These are phyloP conservation scores for Ampelocalamus luodianensis DNA, from an alignment of 176 grass and related monocot species.

Conservation along the genomic window DNA sequence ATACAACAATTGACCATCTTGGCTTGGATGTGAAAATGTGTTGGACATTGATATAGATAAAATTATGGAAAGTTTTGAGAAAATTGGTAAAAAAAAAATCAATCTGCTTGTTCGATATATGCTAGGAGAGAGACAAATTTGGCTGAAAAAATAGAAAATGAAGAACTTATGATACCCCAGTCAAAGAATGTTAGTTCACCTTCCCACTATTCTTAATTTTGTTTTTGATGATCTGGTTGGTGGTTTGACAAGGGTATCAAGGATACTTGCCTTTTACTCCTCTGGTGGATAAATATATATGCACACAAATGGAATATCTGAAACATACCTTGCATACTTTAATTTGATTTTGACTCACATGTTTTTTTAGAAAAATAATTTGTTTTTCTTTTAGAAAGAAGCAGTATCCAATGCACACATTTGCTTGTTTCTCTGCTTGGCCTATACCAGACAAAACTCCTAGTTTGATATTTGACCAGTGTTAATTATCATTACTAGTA, in stretches of 20 bases:
- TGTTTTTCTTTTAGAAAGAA: not conserved
- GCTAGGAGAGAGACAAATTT: not conserved
- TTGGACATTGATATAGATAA: not conserved
- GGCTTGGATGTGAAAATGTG: not conserved
- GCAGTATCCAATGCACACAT: not conserved
- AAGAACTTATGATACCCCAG: not conserved
- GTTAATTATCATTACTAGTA: not conserved
- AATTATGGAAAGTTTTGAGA: not conserved
- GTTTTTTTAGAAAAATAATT: not conserved
- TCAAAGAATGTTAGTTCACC: not conserved
- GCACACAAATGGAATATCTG: not conserved
- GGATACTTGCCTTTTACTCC: not conserved
- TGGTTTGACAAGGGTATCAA: slow-evolving; percentile 1
- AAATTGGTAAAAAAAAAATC: not conserved
- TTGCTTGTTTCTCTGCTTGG: not conserved
- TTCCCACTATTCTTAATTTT: not conserved
- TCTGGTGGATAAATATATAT: not conserved
- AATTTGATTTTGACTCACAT: not conserved
- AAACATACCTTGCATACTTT: not conserved
- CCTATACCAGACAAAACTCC: not conserved
- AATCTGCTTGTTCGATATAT: not conserved
- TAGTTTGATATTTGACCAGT: slow-evolving; percentile 6
- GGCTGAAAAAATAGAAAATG: not conserved
- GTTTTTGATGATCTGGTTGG: slow-evolving; percentile 3
- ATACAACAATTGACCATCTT: not conserved